Evolutionary conservation across 2,329 filamentous ascomycete genomes (phyloP), one percentile per base, ranked within the genome.

Genomic region (Cryphonectria carpinicola): DNA sequence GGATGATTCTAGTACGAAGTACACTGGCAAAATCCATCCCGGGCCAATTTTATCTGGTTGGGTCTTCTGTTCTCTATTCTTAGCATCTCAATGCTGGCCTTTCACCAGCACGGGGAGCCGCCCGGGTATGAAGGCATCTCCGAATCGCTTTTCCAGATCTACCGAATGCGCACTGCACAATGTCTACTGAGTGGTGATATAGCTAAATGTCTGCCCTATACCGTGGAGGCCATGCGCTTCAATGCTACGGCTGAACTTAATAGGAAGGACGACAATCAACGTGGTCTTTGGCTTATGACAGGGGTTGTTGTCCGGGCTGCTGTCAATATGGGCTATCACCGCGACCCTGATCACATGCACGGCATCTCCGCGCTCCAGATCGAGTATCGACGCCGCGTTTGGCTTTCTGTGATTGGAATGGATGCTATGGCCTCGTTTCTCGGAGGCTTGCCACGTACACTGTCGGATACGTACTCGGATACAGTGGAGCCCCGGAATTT

Each of bases 261-360:
- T 11, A 80, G 85, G 4, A 85, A 81, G 68, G 80, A 84, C 75
- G 86, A 87, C 73, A 83, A 85, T 13, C 85, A 87, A 73, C 81
- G 82, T 13, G 83, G 84, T 14, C 82, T 86, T 4, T 79, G 87
- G 75, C 81, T 87, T 39, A 82, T 86, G 73, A 84, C 83, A 0
- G 82, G 84, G 41, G 80, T 87, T 67, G 82, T 86, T 54, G 83
- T 86, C n/a, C 81, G 85, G 4, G 75, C 86, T 25, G 85, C 85
- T 5, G 85, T 87, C 82, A 80, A 84, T 54, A 87, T 87, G 84
- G 86, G 86, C 11, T 82, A 86, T 68, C 85, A 87, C 74, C 80
- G 85, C 66, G 85, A 87, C 73, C 80, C 85, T 4, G 80, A 79
- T 54, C 49, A 71, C 7, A 66, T 56, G 8, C 65, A 64, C 17